Evolutionary conservation across 768 basidiomycete genomes (phyloP).

Genomic region (Vararia minispora): DNA sequence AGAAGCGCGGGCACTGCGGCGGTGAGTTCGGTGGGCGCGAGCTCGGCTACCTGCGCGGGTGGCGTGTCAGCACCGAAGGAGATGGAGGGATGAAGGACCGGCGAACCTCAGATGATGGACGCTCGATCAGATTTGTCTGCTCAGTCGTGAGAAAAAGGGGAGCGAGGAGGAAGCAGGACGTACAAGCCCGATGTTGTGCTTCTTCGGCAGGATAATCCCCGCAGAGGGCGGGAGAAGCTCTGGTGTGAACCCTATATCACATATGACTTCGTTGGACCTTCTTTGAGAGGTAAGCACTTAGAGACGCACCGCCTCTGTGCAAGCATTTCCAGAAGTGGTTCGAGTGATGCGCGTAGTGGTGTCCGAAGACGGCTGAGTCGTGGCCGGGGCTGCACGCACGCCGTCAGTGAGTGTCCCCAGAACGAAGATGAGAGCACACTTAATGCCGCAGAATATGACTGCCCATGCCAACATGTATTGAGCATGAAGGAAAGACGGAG

Average conservation of each 20-base stretch:
- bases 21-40: conserved; percentile 39
- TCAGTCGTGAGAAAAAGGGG: not conserved
- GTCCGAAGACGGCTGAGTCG: conserved; percentile 56
- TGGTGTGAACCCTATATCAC: conserved; percentile 42
- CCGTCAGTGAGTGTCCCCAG: not conserved
- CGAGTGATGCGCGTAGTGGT: conserved; percentile 70
- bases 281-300: not conserved
- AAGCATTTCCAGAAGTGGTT: conserved; percentile 81
- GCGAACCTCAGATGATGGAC: conserved; percentile 54
- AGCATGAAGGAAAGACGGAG: not conserved
- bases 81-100: not conserved
- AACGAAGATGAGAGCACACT: conserved; percentile 31
- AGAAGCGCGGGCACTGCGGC: conserved; percentile 48
- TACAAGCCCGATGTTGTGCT: conserved; percentile 58
- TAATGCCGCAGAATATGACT: conserved; percentile 85
- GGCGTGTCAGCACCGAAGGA: not conserved
- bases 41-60: conserved; percentile 37
- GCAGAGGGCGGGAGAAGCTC: conserved; percentile 41
- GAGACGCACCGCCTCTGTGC: conserved; percentile 45
- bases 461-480: not conserved
- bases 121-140: conserved; percentile 67
- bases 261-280: not conserved
- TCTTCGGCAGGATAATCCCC: conserved; percentile 46
- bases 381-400: conserved; percentile 43
- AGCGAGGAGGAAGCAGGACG: conserved; percentile 15